These are phyloP conservation scores for Sanghuangporus sanghuang DNA, from an alignment of 1,284 basidiomycete species.

Conservation along the genomic window DNA sequence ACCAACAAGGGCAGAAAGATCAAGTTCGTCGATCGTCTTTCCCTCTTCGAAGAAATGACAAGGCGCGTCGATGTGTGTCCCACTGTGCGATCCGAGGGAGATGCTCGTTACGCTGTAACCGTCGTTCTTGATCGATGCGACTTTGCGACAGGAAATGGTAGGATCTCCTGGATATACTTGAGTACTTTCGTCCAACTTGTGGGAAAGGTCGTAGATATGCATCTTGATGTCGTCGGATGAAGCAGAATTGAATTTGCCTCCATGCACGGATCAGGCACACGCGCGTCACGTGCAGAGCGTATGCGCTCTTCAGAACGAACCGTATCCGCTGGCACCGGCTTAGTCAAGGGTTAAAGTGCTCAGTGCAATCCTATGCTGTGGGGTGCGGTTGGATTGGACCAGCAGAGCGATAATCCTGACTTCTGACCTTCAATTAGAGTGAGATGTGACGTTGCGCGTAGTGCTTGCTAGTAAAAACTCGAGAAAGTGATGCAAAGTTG, in stretches of 20 bases:
- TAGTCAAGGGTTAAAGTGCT: too few species aligned
- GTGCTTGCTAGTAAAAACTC: too few species aligned
- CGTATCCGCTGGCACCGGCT: too few species aligned
- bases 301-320: not conserved
- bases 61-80: slow-evolving; percentile 73
- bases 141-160: slow-evolving; percentile 32
- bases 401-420: too few species aligned
- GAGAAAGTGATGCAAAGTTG: too few species aligned
- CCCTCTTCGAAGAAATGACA: slow-evolving; percentile 59
- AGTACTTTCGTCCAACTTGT: slow-evolving; percentile 38
- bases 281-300: not conserved
- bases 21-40: slow-evolving; percentile 49
- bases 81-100: slow-evolving; percentile 52
- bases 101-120: slow-evolving; percentile 48
- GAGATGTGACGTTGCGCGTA: too few species aligned
- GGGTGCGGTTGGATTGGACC: too few species aligned
- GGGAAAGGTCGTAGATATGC: slow-evolving; percentile 47
- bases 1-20: slow-evolving; percentile 45
- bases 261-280: not conserved
- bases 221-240: not conserved
- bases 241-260: not conserved
- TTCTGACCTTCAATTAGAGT: too few species aligned
- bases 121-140: slow-evolving; percentile 35
- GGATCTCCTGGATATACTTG: slow-evolving; percentile 56
- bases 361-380: too few species aligned